Percentiles rank a stretch among this genome's conserved stretches.
phyloP scores from a whole-genome alignment of 768 basidiomycete species.

The Phylloporus rhodoxanthus region DNA sequence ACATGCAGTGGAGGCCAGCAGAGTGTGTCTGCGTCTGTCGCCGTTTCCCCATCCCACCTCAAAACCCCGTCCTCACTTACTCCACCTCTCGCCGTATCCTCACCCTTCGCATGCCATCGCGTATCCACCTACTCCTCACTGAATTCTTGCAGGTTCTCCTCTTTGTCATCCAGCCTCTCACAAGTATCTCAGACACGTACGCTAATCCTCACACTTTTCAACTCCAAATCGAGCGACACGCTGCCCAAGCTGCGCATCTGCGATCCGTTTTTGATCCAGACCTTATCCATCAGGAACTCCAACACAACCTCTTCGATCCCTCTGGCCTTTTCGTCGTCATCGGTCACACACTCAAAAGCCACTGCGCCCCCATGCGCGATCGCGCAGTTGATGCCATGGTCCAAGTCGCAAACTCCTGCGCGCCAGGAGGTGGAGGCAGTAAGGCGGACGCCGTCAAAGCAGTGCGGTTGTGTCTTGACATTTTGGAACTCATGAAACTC shows the following conservation, averaged over 20 bases:
- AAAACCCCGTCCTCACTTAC: constrained; percentile 40
- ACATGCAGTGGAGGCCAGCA: constrained; percentile 49
- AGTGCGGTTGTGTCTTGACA: constrained; percentile 79
- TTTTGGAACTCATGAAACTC: constrained; percentile 93
- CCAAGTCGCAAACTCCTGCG: constrained; percentile 53
- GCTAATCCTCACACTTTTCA: constrained; percentile 54
- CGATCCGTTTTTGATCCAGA: constrained; percentile 75
- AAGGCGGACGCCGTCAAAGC: constrained; percentile 66
- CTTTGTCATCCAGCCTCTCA: constrained; percentile 77
- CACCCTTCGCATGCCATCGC: constrained; percentile 66
- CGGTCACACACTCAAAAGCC: constrained; percentile 76
- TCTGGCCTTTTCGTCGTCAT: constrained; percentile 72
- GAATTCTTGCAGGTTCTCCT: constrained; percentile 80
- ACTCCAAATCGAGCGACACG: constrained; percentile 55
- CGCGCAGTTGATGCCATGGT: constrained; percentile 80
- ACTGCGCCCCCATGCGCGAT: constrained; percentile 93
- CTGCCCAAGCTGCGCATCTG: constrained; percentile 61
- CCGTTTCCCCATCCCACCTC: constrained; percentile 37
- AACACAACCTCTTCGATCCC: constrained; percentile 71
- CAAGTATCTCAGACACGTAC: constrained; percentile 54
- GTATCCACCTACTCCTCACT: constrained; percentile 60
- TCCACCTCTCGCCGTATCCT: constrained; percentile 40
- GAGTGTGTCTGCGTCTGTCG: constrained; percentile 53
- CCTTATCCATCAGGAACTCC: constrained; percentile 77
- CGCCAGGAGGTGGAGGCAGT: constrained; percentile 47